Base-by-base conservation (phyloP, 805 yeast genomes). In the Starmerella tilneyi region DNA sequence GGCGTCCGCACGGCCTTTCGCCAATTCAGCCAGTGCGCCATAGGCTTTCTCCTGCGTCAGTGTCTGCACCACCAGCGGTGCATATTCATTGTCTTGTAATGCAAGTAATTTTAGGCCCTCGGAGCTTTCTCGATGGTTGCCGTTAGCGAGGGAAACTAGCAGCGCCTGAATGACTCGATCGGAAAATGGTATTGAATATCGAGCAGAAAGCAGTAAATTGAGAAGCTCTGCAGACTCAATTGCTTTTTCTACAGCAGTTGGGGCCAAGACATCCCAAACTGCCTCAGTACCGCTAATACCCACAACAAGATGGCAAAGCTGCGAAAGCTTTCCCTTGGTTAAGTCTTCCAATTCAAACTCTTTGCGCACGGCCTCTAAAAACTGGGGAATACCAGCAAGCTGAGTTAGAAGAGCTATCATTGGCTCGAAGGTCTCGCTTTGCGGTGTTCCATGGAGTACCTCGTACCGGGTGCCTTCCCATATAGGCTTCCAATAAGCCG, bases 401-500 rank as follows among this genome's bases (percentile, higher is more conserved):
- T 31, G 11, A 9, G 9, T 55, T 63, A 16, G 62, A 63, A 48
- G 20, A 8, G 44, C 13, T 9, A 47, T 21, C 5, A 34, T 44
- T 8, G 51, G 52, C n/a, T 31, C 27, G 35, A 40, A 41, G 48
- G 68, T 45, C 24, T 65, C 68, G 35, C 62, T 66, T 24, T 68
- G 73, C 17, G 71, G 75, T n/a, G 81, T 84, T 33, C 79, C 79
- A 60, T 89, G 94, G 46, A 89, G 66, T n/a, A 89, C 71, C 61
- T 89, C 96, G 60, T 76, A 86, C 60, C 89, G 89, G 43, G 89
- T 65, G 0, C 94, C 84, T 54, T 83, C 81, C 94, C 95, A 92
- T 4, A 89, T 58, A 1, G 79, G 73, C 7, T 73, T 59, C 88
- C 94, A 88, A 58, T 75, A 72, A 9, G 70, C 70, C 24, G 71